phyloP scores from a whole-genome alignment of 1,284 basidiomycete species.

The Pholiota adiposa region DNA sequence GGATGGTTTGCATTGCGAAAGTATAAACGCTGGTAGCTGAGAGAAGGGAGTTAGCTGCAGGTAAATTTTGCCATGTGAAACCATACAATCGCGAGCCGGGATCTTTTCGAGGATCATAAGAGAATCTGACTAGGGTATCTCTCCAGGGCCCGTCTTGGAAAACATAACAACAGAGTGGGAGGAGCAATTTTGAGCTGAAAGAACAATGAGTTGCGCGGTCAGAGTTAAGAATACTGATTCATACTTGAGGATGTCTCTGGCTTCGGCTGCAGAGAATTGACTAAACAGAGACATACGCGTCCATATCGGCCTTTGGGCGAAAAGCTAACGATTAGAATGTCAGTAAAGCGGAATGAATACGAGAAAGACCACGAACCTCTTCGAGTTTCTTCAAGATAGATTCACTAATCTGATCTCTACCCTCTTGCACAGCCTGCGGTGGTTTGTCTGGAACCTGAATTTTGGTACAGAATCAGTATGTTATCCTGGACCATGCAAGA shows the following conservation, averaged over 20 bases:
- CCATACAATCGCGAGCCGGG: conserved; percentile 73
- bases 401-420: conserved; percentile 59
- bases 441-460: conserved; percentile 70
- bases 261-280: conserved; percentile 74
- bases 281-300: conserved; percentile 84
- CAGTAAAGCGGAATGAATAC: neutral
- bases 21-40: conserved; percentile 83
- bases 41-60: neutral
- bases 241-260: conserved; percentile 77
- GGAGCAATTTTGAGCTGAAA: conserved; percentile 69
- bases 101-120: conserved; percentile 87
- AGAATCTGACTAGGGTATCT: conserved; percentile 85
- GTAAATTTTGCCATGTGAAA: neutral
- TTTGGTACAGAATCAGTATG: too few relatives aligned
- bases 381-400: conserved; percentile 62
- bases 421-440: conserved; percentile 58
- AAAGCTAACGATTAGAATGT: conserved; percentile 49
- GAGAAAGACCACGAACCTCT: conserved; percentile 44
- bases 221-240: neutral
- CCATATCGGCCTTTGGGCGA: conserved; percentile 85
- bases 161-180: conserved; percentile 78
- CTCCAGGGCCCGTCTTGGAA: conserved; percentile 95
- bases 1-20: conserved; percentile 84
- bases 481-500: too few relatives aligned
- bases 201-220: neutral